Percentiles rank a stretch among this genome's conserved stretches.
Evolutionary conservation across 495 filamentous ascomycete genomes (phyloP).

Genomic region (Talaromyces adpressus): DNA sequence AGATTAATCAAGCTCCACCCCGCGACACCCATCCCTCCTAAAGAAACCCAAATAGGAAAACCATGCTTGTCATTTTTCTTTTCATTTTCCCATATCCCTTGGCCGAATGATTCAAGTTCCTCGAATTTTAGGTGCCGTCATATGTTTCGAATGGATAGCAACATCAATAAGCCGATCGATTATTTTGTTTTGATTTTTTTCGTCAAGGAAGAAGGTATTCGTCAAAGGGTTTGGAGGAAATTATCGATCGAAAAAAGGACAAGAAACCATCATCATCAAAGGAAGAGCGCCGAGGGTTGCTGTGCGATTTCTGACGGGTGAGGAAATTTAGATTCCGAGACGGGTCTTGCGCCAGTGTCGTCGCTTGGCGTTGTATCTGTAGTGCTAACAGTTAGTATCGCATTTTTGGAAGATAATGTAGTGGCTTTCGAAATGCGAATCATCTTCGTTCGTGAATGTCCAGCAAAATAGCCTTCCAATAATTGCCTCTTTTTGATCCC

Average conservation of each 20-base stretch:
- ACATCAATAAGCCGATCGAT: conserved; percentile 1
- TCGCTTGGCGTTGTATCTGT: conserved; percentile 98
- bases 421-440: background rate
- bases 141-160: background rate
- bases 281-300: conserved; percentile 15
- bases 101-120: background rate
- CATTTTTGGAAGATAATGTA: background rate
- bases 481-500: background rate
- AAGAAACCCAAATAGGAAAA: background rate
- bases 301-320: conserved; percentile 9
- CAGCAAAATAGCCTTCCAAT: background rate
- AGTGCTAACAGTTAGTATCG: background rate
- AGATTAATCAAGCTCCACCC: background rate
- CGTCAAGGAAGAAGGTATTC: background rate
- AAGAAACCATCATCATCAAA: conserved; percentile 4
- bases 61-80: background rate
- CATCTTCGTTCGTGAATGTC: background rate
- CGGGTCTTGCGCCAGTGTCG: conserved; percentile 99
- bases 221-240: background rate
- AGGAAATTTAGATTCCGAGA: conserved; percentile 76
- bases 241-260: conserved; percentile 2
- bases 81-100: background rate
- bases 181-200: background rate
- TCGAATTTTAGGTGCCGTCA: background rate
- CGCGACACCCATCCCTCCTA: background rate